A percentile compares a stretch with the other conserved stretches of the same genome.
These are phyloP conservation scores for Clonostachys rosea DNA, from an alignment of 2,329 filamentous ascomycete genomes.

Conservation along the genomic window DNA sequence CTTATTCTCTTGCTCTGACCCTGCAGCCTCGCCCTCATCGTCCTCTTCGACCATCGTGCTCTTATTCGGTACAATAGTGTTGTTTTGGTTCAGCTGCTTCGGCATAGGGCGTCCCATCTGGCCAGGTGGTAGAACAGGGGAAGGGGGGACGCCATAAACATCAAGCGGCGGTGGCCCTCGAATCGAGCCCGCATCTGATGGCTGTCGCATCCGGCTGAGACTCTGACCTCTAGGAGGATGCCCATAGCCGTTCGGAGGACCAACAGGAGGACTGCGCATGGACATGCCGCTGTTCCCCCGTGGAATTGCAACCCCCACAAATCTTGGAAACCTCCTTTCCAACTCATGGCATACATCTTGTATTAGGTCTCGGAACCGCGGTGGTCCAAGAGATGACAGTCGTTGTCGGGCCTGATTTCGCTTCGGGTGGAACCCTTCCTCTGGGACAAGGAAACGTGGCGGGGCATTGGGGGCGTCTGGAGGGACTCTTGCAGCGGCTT, in stretches of 20 bases:
- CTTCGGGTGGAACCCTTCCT: conserved; percentile 89
- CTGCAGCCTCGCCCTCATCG: conserved; percentile 61
- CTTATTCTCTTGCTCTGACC: conserved; percentile 13
- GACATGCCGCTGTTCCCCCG: conserved; percentile 66
- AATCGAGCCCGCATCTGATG: conserved; percentile 60
- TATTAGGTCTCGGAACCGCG: conserved; percentile 84
- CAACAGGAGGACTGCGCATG: conserved; percentile 46
- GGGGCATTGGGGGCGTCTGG: conserved; percentile 47
- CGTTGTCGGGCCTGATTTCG: conserved; percentile 97
- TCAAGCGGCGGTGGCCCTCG: conserved; percentile 35
- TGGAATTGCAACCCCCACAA: conserved; percentile 64
- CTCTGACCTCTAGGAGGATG: conserved; percentile 43
- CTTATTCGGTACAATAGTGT: conserved; percentile 96
- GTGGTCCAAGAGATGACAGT: conserved; percentile 80
- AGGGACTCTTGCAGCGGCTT: conserved; percentile 57
- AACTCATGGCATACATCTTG: conserved; percentile 96
- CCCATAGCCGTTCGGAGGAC: conserved; percentile 52
- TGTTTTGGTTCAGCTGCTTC: conserved; percentile 83
- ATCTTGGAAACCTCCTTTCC: conserved; percentile 82
- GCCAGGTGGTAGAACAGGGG: conserved; percentile 52
- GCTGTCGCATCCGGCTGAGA: conserved; percentile 43
- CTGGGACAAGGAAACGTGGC: conserved; percentile 78
- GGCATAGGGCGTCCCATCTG: conserved; percentile 74
- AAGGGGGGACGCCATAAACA: conserved; percentile 52
- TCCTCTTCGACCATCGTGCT: conserved; percentile 97